phyloP scores from a whole-genome alignment of 352 stramenopile genomes.

The Blastocystis sp. region DNA sequence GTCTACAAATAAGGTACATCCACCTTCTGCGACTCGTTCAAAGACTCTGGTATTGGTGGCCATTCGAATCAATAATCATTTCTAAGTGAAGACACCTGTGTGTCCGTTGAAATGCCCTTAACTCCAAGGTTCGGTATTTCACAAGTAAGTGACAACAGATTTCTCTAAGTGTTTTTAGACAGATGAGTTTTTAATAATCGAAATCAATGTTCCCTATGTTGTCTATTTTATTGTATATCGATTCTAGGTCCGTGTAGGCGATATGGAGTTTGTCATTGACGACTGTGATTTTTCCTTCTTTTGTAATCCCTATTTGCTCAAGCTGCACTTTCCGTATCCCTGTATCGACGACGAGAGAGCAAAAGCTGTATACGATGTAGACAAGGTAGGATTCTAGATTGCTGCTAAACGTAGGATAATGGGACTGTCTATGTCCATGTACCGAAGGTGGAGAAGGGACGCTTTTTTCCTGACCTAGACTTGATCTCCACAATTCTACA shows the following conservation, averaged over 20 bases:
- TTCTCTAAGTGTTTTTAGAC: slow-evolving; percentile 65
- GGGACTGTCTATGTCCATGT: slow-evolving; percentile 83
- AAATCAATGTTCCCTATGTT: slow-evolving; percentile 73
- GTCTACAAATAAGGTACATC: neutral
- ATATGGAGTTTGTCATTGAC: slow-evolving; percentile 84
- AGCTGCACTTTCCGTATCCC: slow-evolving; percentile 80
- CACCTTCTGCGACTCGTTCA: neutral
- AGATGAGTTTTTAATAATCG: slow-evolving; percentile 74
- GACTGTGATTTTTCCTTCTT: slow-evolving; percentile 83
- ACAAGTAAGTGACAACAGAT: neutral
- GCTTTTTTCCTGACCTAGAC: slow-evolving; percentile 82
- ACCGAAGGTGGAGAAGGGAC: slow-evolving; percentile 76
- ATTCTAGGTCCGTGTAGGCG: slow-evolving; percentile 77
- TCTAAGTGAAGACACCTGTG: neutral
- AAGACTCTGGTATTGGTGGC: slow-evolving; percentile 3
- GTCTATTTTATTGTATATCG: neutral
- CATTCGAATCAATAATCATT: neutral
- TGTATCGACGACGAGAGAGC: slow-evolving; percentile 79
- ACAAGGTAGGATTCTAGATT: slow-evolving; percentile 68
- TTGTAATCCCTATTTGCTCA: slow-evolving; percentile 92
- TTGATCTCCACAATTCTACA: slow-evolving; percentile 79
- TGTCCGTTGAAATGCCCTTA: slow-evolving; percentile 4
- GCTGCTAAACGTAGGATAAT: slow-evolving; percentile 70
- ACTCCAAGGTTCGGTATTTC: slow-evolving; percentile 59
- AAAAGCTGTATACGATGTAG: slow-evolving; percentile 81